Evolutionary conservation across 2,329 filamentous ascomycete genomes (phyloP), one percentile per base, ranked within the genome.

Genomic region (Thelonectria blattea): DNA sequence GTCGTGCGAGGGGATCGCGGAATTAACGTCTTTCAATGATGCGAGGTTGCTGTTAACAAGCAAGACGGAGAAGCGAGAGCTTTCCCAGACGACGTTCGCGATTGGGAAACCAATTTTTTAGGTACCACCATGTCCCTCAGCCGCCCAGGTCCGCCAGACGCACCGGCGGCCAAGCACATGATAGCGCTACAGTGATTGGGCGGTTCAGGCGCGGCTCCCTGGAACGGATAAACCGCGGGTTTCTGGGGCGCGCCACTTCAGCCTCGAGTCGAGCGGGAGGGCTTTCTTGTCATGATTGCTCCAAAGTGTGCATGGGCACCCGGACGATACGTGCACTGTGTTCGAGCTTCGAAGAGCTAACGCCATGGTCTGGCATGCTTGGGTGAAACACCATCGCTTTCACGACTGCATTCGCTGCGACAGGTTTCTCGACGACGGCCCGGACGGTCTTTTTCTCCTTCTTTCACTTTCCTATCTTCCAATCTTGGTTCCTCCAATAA

Each of bases 71-170:
- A 10, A 30, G 27, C 60, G 64, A 66, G 65, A 66, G 65, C 69
- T 70, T 67, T 65, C 56, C 56, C 41, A 66, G 62, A 63, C 59
- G 62, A 30, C 27, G 27, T 30, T 70, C 63, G 68, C 66, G 56
- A 68, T 66, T 64, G 59, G 27, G 63, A 58, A 70, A 67, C 65
- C 68, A 65, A 71, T 68, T 70, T 71, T 71, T 71, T 71, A 69
- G 68, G 68, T 57, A 50, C 56, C 34, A 37, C 34, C 51, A 60
- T 64, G 54, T 48, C 49, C 53, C 22, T 24, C 22, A 24, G 22
- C 22, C 22, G 22, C 22, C 22, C 22, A n/a, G 22, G 22, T 24
- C 22, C 22, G n/a, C n/a, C n/a, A n/a, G n/a, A n/a, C n/a, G n/a
- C n/a, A n/a, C n/a, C n/a, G n/a, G n/a, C 56, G 20, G 12, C 62